Conservation (phyloP, 2,329 filamentous ascomycete species). For the Calonectria honghensis region DNA sequence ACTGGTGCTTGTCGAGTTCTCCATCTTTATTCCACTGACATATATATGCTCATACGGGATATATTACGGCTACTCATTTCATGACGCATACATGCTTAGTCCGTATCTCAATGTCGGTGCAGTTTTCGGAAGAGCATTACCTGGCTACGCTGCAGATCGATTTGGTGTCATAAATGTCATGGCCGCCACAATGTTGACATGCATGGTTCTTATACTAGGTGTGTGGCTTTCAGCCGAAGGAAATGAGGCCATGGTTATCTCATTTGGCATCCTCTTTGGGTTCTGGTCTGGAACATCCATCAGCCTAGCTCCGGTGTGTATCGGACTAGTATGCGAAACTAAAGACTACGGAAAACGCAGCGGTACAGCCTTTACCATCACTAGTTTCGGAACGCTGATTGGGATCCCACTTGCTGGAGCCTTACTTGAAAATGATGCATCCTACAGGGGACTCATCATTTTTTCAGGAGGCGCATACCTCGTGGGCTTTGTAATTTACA, state of each 20-base stretch:
- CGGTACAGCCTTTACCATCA: constrained; percentile 42
- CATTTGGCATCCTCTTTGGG: constrained; percentile 30
- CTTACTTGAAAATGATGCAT: constrained; percentile 22
- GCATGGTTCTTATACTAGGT: constrained; percentile 33
- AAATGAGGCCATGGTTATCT: neutral
- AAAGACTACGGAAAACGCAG: constrained; percentile 43
- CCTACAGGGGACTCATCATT: constrained; percentile 30
- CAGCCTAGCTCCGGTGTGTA: constrained; percentile 39
- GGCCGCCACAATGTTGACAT: constrained; percentile 23
- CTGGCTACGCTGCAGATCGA: constrained; percentile 34
- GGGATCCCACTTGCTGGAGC: constrained; percentile 41
- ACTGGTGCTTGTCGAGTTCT: constrained; percentile 70
- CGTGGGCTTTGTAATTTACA: constrained; percentile 13
- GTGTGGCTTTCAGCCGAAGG: constrained; percentile 36
- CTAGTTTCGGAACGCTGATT: constrained; percentile 42
- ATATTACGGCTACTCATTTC: neutral
- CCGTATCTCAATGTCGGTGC: constrained; percentile 34
- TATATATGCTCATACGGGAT: constrained; percentile 29
- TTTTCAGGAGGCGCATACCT: constrained; percentile 28
- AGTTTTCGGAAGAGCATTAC: constrained; percentile 23
- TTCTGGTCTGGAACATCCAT: constrained; percentile 36
- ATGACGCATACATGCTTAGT: constrained; percentile 31
- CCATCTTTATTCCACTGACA: constrained; percentile 36
- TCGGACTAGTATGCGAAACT: constrained; percentile 38
- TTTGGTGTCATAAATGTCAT: constrained; percentile 38